Base-by-base conservation (phyloP, 257 asterid species). In the Gentiana dahurica region DNA sequence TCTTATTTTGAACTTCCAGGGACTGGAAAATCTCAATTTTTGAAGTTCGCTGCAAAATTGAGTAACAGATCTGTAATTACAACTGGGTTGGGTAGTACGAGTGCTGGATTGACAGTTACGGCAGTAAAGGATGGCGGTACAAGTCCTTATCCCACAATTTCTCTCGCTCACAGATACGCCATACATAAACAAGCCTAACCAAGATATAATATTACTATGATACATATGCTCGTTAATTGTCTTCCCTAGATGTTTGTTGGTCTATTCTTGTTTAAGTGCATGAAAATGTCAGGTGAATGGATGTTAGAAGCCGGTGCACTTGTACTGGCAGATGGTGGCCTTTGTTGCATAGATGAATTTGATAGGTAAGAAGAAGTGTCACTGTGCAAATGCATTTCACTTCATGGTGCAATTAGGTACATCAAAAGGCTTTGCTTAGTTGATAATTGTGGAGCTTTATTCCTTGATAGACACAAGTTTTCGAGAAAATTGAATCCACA, bases 71-170 rank as follows among this genome's bases (percentile, higher is more conserved):
- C 98, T 15, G 97, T 91, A 62, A 87, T 91, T 55, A 88, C 98
- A 35, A 87, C 95, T 56, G 98, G 98, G 54, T 76, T 91, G 77
- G 98, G 98, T 64, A 91, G 98, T 81, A 87, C 96, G 57, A 87
- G 97, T 60, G 98, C 98, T 74, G 98, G 98, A 70, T 78, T 91
- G 71, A 91, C 98, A 51, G 98, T 91, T 55, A 85, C 97, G n/a
- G 98, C 98, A 65, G 98, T 91, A 68, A 91, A 78, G 81, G 98
- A 91, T 78, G 98, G 98, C 77, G 98, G 98, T 87, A 81, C 13
- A 15, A 10, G 12, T 55, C 62, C 48, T 46, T 53, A 24, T 58
- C 24, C 34, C 11, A 46, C 24, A 24, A 24, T 24, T 38, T 5
- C 8, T 41, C 9, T 41, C 46, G 5, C 45, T 1, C 45, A 39